Conservation (phyloP, 2,329 filamentous ascomycete species). For the Bipolaris oryzae region DNA sequence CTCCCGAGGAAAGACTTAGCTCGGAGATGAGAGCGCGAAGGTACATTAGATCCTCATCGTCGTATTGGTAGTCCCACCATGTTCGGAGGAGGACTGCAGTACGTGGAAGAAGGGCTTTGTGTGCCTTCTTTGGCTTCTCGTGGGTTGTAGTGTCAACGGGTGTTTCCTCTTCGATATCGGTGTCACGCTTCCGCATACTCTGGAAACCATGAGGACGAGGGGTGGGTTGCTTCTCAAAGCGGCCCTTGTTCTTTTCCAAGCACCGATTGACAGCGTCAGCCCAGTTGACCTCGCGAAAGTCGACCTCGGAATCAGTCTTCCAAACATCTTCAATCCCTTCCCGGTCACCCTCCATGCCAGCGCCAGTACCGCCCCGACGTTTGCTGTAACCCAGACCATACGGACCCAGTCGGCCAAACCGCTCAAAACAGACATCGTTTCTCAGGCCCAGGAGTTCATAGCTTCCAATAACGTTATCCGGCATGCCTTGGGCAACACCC, state of each 20-base stretch:
- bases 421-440: constrained; percentile 90
- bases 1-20: constrained; percentile 75
- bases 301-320: constrained; percentile 72
- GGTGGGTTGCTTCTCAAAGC: constrained; percentile 61
- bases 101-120: constrained; percentile 57
- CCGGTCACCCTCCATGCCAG: constrained; percentile 82
- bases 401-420: constrained; percentile 83
- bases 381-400: constrained; percentile 89
- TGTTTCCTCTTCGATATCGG: constrained; percentile 1
- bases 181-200: constrained; percentile 44
- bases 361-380: constrained; percentile 78
- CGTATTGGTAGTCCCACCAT: constrained; percentile 81
- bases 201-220: constrained; percentile 49
- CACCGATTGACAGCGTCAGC: constrained; percentile 77
- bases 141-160: constrained; percentile 20
- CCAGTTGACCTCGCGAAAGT: constrained; percentile 81
- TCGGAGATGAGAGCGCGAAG: constrained; percentile 82
- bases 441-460: constrained; percentile 79
- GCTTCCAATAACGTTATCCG: constrained; percentile 83
- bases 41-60: constrained; percentile 79
- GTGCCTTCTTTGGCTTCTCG: constrained; percentile 27
- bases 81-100: constrained; percentile 82
- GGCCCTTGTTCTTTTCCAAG: constrained; percentile 69
- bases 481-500: constrained; percentile 83
- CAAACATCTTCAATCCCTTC: constrained; percentile 83